Evolutionary conservation across 768 basidiomycete genomes (phyloP), one percentile per base, ranked within the genome.

Genomic region (Hortiboletus campestris): DNA sequence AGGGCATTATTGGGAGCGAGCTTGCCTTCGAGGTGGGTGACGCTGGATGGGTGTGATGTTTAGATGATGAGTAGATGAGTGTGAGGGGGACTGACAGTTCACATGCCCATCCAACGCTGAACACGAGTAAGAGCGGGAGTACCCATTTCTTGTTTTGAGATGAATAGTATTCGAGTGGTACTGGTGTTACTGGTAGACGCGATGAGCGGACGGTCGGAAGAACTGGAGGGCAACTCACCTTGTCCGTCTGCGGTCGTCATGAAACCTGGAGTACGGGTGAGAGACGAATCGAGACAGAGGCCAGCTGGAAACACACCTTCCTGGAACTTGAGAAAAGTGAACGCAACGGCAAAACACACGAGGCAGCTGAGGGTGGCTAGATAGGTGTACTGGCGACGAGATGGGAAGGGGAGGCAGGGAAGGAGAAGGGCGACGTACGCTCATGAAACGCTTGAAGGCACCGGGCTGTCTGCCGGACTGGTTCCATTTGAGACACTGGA

Each of bases 371-470:
- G 77, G 1, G 86, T 82, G 12, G 75, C 79, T n/a, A 91, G 72
- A 67, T 91, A 91, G n/a, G 88, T 86, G 74, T 91, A 91, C 72
- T 89, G 80, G 47, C 14, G n/a, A 19, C 49, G 53, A 46, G 50
- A 48, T 64, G 63, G 66, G 58, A 49, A 49, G 59, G 22, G 35
- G 8, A 12, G 32, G 51, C 29, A 19, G 44, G 20, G 31, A 3
- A 14, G 29, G 48, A 8, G 44, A 20, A 49, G 28, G 41, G 32
- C 4, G n/a, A 77, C 84, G 66, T 66, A 91, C 88, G n/a, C 88
- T 92, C 91, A 93, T 93, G 66, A 93, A 79, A 48, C 91, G 80
- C 73, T 88, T 91, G 80, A 93, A 93, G 13, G 90, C 84, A 53
- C 91, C 91, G 53, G 86, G 88, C 67, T 89, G 88, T 49, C 88